Conservation (phyloP, 1,284 basidiomycete species). For the Cutaneotrichosporon cutaneum region DNA sequence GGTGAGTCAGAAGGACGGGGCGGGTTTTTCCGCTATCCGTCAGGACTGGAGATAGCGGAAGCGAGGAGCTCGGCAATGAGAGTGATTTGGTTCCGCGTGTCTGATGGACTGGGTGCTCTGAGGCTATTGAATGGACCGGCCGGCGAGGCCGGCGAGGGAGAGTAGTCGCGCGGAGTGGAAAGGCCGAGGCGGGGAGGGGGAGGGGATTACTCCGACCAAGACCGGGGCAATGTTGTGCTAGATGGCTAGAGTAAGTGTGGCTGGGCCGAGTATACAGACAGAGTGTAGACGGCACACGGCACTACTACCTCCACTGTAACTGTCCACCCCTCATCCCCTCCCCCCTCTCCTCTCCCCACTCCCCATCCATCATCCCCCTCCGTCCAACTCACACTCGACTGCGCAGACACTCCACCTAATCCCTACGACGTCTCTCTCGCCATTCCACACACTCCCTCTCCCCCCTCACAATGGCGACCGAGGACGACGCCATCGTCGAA, state of each 20-base stretch:
- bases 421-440: neutral
- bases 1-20: neutral
- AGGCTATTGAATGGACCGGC: too few species aligned
- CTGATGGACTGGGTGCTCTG: neutral
- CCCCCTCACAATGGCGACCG: neutral
- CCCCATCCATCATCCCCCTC: neutral
- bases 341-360: neutral
- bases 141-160: too few species aligned
- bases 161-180: too few species aligned
- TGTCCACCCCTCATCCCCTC: neutral
- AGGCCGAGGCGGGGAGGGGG: too few species aligned
- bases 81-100: neutral
- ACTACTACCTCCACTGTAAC: neutral
- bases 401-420: neutral
- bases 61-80: neutral
- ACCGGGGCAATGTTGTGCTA: too few species aligned
- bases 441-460: neutral
- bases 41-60: too few species aligned
- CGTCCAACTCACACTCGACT: neutral
- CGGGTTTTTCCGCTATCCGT: neutral
- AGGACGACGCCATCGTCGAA: slow-evolving; percentile 4
- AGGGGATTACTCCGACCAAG: too few species aligned
- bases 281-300: too few species aligned
- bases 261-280: too few species aligned
- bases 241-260: too few species aligned